Evolutionary conservation across 1,139 yeast genomes (phyloP).

Genomic region (Kodamaea derodonti): DNA sequence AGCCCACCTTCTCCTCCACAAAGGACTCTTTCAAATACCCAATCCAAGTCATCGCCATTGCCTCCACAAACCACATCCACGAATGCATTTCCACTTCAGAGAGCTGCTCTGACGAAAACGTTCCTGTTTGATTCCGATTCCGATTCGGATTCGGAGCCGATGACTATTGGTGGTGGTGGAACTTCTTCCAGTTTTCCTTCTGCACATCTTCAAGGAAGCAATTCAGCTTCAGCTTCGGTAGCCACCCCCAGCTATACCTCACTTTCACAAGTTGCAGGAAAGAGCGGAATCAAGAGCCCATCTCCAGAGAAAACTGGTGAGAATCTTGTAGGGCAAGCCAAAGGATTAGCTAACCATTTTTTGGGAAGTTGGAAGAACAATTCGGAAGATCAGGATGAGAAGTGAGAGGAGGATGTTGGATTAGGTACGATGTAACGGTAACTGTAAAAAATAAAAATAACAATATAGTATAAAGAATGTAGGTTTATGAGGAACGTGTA

Average conservation of each 20-base stretch:
- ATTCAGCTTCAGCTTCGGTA: background rate
- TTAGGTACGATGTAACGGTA: constrained; percentile 1
- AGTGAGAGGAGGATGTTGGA: background rate
- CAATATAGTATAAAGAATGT: constrained; percentile 2
- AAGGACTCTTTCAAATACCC: constrained; percentile 23
- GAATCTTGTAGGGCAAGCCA: constrained; percentile 35
- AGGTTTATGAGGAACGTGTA: too few relatives aligned
- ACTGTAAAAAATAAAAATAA: background rate
- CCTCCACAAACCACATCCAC: constrained; percentile 48
- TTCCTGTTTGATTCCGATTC: constrained; percentile 28
- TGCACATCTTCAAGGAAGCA: background rate
- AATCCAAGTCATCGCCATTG: constrained; percentile 36
- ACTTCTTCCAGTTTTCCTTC: constrained; percentile 6
- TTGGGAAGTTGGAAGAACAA: constrained; percentile 29
- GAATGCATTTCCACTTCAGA: constrained; percentile 30
- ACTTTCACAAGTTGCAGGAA: constrained; percentile 51
- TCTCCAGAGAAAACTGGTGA: constrained; percentile 17
- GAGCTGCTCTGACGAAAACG: constrained; percentile 14
- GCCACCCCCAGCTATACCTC: constrained; percentile 34
- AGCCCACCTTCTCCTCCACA: constrained; percentile 1
- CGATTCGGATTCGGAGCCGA: constrained; percentile 29
- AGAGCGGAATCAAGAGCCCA: constrained; percentile 35
- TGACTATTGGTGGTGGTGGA: constrained; percentile 9
- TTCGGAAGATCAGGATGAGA: constrained; percentile 6
- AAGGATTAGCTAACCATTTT: constrained; percentile 37